Percentiles rank a stretch among this genome's conserved stretches.
These are phyloP conservation scores for Nannizziopsis arthrosporioides DNA, from an alignment of 2,329 filamentous ascomycete genomes.

Conservation along the genomic window DNA sequence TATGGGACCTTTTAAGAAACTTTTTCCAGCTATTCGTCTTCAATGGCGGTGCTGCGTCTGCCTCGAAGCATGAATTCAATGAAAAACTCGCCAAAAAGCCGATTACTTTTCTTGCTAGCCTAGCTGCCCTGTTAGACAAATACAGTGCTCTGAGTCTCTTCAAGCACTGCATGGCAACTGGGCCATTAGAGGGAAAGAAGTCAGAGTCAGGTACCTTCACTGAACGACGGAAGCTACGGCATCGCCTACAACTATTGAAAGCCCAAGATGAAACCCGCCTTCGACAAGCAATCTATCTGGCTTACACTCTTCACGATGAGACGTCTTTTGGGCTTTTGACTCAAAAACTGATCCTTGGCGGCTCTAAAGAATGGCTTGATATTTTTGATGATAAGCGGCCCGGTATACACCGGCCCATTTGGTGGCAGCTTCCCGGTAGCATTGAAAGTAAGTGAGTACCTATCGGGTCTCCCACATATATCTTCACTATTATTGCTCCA, in stretches of 20 bases:
- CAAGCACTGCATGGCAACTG: not conserved
- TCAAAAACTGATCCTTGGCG: constrained; percentile 27
- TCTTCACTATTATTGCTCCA: too few relatives aligned
- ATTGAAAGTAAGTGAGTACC: constrained; percentile 28
- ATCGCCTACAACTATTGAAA: constrained; percentile 19
- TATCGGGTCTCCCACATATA: too few relatives aligned
- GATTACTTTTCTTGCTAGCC: constrained; percentile 12
- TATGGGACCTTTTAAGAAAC: constrained; percentile 5
- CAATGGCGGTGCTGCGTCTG: not conserved
- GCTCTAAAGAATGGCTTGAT: constrained; percentile 29
- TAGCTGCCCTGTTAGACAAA: constrained; percentile 12
- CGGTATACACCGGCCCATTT: constrained; percentile 20
- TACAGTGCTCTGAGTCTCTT: constrained; percentile 9
- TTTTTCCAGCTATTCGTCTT: constrained; percentile 12
- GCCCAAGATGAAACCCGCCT: constrained; percentile 29
- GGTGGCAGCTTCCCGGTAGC: constrained; percentile 29
- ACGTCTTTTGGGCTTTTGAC: constrained; percentile 23
- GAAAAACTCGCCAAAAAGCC: constrained; percentile 8
- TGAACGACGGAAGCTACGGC: constrained; percentile 10
- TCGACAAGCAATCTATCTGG: constrained; percentile 31
- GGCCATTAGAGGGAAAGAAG: not conserved
- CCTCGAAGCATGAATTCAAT: not conserved
- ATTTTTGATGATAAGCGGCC: constrained; percentile 19
- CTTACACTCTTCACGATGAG: constrained; percentile 23
- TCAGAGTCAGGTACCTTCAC: not conserved